phyloP scores from a whole-genome alignment of 2,329 filamentous ascomycete genomes.

The Aspergillus uvarum region DNA sequence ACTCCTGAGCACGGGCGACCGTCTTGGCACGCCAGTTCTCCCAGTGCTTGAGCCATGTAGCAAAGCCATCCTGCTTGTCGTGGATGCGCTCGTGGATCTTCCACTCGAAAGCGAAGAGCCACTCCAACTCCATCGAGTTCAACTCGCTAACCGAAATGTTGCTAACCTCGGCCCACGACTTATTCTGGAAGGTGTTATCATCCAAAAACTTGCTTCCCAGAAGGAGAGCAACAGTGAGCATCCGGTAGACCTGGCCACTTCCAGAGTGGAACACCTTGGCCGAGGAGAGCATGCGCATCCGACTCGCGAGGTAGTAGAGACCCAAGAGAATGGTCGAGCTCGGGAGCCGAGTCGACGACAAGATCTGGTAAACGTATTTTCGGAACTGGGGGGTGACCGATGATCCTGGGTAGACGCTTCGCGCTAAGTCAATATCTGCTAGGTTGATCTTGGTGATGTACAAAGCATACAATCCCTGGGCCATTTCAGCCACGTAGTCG shows the following conservation, averaged over 20 bases:
- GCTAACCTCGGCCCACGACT: slow-evolving; percentile 93
- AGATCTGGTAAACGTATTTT: slow-evolving; percentile 87
- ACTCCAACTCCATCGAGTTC: slow-evolving; percentile 82
- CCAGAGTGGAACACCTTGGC: slow-evolving; percentile 55
- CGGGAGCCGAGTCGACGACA: slow-evolving; percentile 84
- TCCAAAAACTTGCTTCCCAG: slow-evolving; percentile 94
- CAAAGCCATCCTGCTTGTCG: slow-evolving; percentile 67
- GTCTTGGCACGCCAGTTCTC: slow-evolving; percentile 59
- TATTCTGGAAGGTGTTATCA: slow-evolving; percentile 97
- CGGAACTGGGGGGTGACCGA: slow-evolving; percentile 72
- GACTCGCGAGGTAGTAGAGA: slow-evolving; percentile 82
- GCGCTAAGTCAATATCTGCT: slow-evolving; percentile 62
- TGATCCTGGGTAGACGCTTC: slow-evolving; percentile 63
- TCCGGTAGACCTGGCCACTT: slow-evolving; percentile 76
- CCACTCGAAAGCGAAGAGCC: slow-evolving; percentile 81
- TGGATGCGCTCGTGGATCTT: slow-evolving; percentile 82
- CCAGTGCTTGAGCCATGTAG: slow-evolving; percentile 66
- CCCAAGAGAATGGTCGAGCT: slow-evolving; percentile 88
- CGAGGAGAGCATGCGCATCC: slow-evolving; percentile 71
- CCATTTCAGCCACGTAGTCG: slow-evolving; percentile 90
- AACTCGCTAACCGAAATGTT: slow-evolving; percentile 81
- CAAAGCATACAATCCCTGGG: slow-evolving; percentile 68
- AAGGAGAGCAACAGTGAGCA: slow-evolving; percentile 80
- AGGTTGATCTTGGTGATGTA: slow-evolving; percentile 56
- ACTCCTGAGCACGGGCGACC: slow-evolving; percentile 47